These are phyloP conservation scores for Achaetomiella virescens DNA, from an alignment of 495 filamentous ascomycete genomes.

Conservation along the genomic window DNA sequence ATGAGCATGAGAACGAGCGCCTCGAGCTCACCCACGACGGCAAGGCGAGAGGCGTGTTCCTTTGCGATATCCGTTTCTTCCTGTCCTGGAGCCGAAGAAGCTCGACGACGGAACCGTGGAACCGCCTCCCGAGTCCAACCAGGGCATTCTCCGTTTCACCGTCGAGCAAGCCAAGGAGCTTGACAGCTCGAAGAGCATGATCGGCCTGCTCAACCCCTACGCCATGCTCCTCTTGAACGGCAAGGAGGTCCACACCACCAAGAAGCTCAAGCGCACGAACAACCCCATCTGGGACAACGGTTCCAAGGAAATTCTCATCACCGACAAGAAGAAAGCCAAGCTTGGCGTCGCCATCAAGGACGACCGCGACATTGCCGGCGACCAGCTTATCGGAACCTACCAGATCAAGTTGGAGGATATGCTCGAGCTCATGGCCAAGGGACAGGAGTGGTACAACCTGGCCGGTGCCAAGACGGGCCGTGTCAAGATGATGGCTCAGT, in stretches of 20 bases:
- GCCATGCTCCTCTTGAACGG: conserved; percentile 80
- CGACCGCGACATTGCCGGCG: conserved; percentile 74
- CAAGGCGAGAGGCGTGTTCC: conserved; percentile 70
- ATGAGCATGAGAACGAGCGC: conserved; percentile 74
- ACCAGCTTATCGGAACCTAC: conserved; percentile 82
- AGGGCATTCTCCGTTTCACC: conserved; percentile 86
- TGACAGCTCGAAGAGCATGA: conserved; percentile 79
- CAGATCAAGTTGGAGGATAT: conserved; percentile 93
- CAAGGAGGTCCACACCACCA: conserved; percentile 76
- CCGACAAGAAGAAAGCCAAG: conserved; percentile 80
- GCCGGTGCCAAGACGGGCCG: conserved; percentile 74
- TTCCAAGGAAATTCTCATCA: conserved; percentile 87
- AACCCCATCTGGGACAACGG: conserved; percentile 89
- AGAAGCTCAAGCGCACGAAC: conserved; percentile 92
- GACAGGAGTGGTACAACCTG: conserved; percentile 93
- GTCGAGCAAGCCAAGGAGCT: conserved; percentile 95
- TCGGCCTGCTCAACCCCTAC: conserved; percentile 87
- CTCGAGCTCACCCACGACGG: conserved; percentile 82
- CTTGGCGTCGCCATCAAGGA: conserved; percentile 92
- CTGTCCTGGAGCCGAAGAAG: conserved; percentile 67
- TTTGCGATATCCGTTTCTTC: conserved; percentile 88
- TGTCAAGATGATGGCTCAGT: conserved; percentile 81
- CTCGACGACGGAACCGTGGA: conserved; percentile 69
- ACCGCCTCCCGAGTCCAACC: conserved; percentile 80
- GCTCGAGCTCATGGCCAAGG: conserved; percentile 83